phyloP scores from a whole-genome alignment of 1,284 basidiomycete species.

The Ceratobasidium sp. region DNA sequence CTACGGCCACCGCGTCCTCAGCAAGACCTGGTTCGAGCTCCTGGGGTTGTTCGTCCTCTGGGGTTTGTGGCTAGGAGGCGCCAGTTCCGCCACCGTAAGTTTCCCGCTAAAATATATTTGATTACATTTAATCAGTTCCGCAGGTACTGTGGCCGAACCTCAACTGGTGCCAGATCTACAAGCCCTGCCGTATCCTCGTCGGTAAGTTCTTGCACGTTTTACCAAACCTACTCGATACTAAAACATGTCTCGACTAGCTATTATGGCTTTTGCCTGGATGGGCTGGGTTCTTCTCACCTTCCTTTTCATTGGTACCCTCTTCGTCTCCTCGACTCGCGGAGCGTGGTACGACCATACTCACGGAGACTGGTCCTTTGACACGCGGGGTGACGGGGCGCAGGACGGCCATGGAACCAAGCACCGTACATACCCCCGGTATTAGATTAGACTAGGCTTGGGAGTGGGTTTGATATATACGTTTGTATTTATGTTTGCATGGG shows the following conservation, averaged over 20 bases:
- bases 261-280: slow-evolving; percentile 40
- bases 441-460: neutral
- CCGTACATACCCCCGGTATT: slow-evolving; percentile 37
- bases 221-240: neutral
- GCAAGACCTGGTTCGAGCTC: slow-evolving; percentile 42
- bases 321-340: slow-evolving; percentile 24
- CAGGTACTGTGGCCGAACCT: slow-evolving; percentile 34
- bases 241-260: neutral
- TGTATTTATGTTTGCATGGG: neutral
- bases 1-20: slow-evolving; percentile 30
- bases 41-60: slow-evolving; percentile 27
- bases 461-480: neutral
- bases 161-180: slow-evolving; percentile 44
- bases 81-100: slow-evolving; percentile 29
- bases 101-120: neutral
- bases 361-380: slow-evolving; percentile 34
- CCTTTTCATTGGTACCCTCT: slow-evolving; percentile 38
- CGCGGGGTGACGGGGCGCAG: slow-evolving; percentile 24
- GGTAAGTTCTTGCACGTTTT: slow-evolving; percentile 6
- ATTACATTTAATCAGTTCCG: too few relatives aligned
- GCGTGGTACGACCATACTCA: slow-evolving; percentile 42
- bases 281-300: slow-evolving; percentile 32
- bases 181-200: slow-evolving; percentile 37
- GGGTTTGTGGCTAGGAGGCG: slow-evolving; percentile 36
- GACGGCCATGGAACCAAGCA: slow-evolving; percentile 39